Evolutionary conservation across 2,329 filamentous ascomycete species (phyloP), one percentile per base, ranked within the genome.

Genomic region (Paecilomyces variotii): DNA sequence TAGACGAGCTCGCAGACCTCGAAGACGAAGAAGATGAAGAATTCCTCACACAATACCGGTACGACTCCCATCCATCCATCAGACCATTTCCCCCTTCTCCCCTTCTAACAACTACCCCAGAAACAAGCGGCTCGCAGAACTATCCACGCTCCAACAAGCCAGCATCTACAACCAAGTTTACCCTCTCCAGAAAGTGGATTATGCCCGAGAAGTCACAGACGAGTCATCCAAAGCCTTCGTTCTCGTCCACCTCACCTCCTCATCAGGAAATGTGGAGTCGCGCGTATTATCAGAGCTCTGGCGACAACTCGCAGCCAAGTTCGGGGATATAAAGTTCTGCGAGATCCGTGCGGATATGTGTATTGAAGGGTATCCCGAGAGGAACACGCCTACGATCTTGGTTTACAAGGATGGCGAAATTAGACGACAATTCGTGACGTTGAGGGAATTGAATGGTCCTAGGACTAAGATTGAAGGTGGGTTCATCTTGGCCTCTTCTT

Each of bases 261-360:
- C 89, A 0, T 78, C 86, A 60, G 88, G 89, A 55, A 97, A 97
- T 68, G 82, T 88, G 34, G 92, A 97, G 76, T 96, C 91, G 2
- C 84, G 89, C 60, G 80, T 97, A 2, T 76, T 97, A 66, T 86
- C 87, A 0, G 89, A 96, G 70, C 80, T 97, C 24, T 99, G 93
- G 92, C 82, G 87, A 35, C 86, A 91, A 68, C 82, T 94, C 49
- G 93, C 94, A 0, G 78, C 76, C 60, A 91, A 93, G 68, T 99
- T 91, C 70, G 91, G 91, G 24, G 93, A 99, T 64, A 80, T 99
- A 73, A 99, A 99, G 77, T 99, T 99, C 76, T 97, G 93, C 73
- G 90, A 97, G 77, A 97, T 99, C 65, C 84, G 87, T 65, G 94
- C 87, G 5, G 87, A 91, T 70, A 85, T 97, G 77, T 96, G 94